phyloP scores from a whole-genome alignment of 148 eudicot species.

The Chenopodium berlandieri region DNA sequence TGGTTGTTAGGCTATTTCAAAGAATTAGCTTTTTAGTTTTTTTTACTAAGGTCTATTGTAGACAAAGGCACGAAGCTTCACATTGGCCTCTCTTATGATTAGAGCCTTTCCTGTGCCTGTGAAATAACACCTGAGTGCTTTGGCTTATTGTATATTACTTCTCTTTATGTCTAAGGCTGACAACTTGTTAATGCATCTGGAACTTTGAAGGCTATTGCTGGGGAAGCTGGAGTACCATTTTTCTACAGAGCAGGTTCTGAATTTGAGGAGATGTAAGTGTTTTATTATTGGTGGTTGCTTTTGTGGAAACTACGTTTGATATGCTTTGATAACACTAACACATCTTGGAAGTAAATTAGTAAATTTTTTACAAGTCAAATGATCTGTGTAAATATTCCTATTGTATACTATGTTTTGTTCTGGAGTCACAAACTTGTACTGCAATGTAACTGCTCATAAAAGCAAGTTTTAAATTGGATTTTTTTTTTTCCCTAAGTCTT shows the following conservation, averaged over 20 bases:
- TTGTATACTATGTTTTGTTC: not conserved
- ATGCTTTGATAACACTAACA: not conserved
- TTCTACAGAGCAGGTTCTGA: conserved; percentile 99
- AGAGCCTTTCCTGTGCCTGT: not conserved
- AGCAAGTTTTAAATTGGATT: not conserved
- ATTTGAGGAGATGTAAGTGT: conserved; percentile 93
- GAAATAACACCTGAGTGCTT: not conserved
- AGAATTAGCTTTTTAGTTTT: not conserved
- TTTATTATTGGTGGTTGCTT: not conserved
- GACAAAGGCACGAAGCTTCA: not conserved
- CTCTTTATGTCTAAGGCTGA: conserved; percentile 1
- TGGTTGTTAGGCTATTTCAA: not conserved
- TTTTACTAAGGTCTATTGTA: not conserved
- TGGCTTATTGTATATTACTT: not conserved
- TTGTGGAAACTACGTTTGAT: not conserved
- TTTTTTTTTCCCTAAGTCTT: not conserved
- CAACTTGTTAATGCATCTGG: conserved; percentile 16
- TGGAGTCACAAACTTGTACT: not conserved
- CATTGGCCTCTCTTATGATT: conserved; percentile 1
- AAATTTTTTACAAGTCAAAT: not conserved
- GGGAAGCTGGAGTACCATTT: conserved; percentile 99
- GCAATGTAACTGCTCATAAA: not conserved
- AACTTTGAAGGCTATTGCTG: conserved; percentile 85
- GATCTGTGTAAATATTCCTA: not conserved
- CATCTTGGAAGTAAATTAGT: not conserved